Evolutionary conservation across 768 basidiomycete species (phyloP).

Genomic region (Termitomyces sp.): DNA sequence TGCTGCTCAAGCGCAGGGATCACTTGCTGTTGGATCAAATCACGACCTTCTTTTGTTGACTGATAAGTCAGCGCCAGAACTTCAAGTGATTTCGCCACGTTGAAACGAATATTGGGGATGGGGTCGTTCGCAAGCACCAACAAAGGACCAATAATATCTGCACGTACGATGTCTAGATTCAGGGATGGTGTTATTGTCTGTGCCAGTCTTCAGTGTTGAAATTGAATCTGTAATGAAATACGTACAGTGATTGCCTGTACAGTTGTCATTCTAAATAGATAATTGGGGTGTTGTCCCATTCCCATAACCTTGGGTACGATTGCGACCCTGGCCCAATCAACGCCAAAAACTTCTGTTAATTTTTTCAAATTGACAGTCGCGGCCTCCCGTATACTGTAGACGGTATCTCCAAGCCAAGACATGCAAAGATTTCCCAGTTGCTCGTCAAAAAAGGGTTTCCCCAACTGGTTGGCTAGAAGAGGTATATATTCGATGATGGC

Average conservation of each 20-base stretch:
- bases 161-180: conserved; percentile 74
- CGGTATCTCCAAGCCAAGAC: conserved; percentile 98
- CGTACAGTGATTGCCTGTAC: conserved; percentile 96
- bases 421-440: conserved; percentile 96
- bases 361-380: conserved; percentile 96
- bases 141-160: conserved; percentile 81
- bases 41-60: conserved; percentile 59
- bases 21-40: conserved; percentile 69
- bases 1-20: conserved; percentile 82
- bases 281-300: conserved; percentile 97
- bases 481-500: conserved; percentile 99
- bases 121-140: conserved; percentile 80
- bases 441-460: conserved; percentile 96
- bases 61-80: conserved; percentile 74
- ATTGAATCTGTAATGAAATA: conserved; percentile 11
- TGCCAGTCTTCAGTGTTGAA: conserved; percentile 3
- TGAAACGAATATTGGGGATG: conserved; percentile 99
- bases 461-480: conserved; percentile 96
- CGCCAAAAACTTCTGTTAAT: conserved; percentile 96
- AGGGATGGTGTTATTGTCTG: conserved; percentile 95
- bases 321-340: conserved; percentile 91
- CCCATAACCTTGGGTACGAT: conserved; percentile 97
- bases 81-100: conserved; percentile 94
- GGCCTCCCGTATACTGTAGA: conserved; percentile 98
- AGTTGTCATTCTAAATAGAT: conserved; percentile 97